phyloP scores from a whole-genome alignment of 108 stramenopile genomes.

The Schizochytrium sp. region DNA sequence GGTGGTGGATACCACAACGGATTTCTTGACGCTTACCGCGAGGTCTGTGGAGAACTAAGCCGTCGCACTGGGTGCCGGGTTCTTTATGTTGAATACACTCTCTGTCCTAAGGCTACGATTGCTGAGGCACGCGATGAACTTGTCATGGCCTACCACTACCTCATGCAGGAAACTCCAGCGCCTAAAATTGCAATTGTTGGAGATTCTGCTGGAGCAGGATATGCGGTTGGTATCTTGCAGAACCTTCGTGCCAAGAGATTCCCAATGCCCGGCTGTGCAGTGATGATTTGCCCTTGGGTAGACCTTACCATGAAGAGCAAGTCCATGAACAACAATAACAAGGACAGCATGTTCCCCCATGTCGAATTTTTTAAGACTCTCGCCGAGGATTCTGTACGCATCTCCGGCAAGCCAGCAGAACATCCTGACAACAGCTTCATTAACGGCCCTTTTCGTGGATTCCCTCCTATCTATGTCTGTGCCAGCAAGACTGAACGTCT shows the following conservation, averaged over 20 bases:
- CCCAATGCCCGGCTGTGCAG: constrained; percentile 11
- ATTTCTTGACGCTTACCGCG: background rate
- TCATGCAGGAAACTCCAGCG: background rate
- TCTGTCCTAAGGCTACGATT: background rate
- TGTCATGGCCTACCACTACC: constrained; percentile 31
- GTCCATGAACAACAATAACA: background rate
- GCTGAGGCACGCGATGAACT: constrained; percentile 7
- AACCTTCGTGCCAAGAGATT: background rate
- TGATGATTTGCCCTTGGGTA: constrained; percentile 14
- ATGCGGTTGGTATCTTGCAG: constrained; percentile 28
- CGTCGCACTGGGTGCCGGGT: background rate
- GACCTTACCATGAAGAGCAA: background rate
- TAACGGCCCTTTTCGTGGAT: background rate
- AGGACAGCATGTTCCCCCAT: background rate
- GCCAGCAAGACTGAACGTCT: constrained; percentile 18
- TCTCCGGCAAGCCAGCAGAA: background rate
- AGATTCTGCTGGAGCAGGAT: constrained; percentile 21
- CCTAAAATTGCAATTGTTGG: constrained; percentile 34
- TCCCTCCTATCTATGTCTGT: constrained; percentile 24
- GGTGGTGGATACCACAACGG: constrained; percentile 47
- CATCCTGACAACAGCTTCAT: constrained; percentile 47
- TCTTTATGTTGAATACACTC: constrained; percentile 48
- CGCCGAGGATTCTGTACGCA: background rate
- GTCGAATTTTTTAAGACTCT: background rate
- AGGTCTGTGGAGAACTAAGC: background rate